A percentile compares a stretch with the other conserved stretches of the same genome.
These are phyloP conservation scores for Phaeotremella fagi DNA, from an alignment of 768 basidiomycete genomes.

Conservation along the genomic window DNA sequence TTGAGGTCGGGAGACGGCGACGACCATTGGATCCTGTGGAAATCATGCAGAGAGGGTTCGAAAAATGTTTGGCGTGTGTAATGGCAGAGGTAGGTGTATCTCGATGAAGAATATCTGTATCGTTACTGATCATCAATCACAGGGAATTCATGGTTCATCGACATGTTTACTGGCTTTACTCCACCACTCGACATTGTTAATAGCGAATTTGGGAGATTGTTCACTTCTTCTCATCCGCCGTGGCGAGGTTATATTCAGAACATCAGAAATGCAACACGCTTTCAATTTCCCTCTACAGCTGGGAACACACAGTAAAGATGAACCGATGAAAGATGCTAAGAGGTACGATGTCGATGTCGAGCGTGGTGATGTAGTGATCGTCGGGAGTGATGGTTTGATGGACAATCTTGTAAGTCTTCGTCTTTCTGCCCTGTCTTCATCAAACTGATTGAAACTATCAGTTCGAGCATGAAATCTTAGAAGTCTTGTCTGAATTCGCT, in stretches of 20 bases:
- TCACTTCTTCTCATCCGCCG: slow-evolving; percentile 76
- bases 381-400: slow-evolving; percentile 47
- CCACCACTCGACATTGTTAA: slow-evolving; percentile 36
- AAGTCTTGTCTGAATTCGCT: slow-evolving; percentile 43
- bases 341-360: slow-evolving; percentile 53
- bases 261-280: slow-evolving; percentile 89
- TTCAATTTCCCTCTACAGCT: slow-evolving; percentile 51
- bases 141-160: slow-evolving; percentile 54
- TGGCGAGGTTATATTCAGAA: slow-evolving; percentile 73
- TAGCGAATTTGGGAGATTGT: slow-evolving; percentile 51
- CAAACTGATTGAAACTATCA: slow-evolving; percentile 6
- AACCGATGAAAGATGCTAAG: slow-evolving; percentile 62
- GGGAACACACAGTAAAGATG: slow-evolving; percentile 55
- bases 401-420: slow-evolving; percentile 46
- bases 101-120: background rate
- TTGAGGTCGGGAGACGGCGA: slow-evolving; percentile 10
- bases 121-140: slow-evolving; percentile 7
- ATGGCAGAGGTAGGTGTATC: slow-evolving; percentile 43
- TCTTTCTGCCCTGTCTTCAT: background rate
- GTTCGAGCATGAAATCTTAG: slow-evolving; percentile 49
- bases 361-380: slow-evolving; percentile 49
- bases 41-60: slow-evolving; percentile 53
- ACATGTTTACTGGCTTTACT: slow-evolving; percentile 52
- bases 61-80: slow-evolving; percentile 50
- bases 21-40: slow-evolving; percentile 50